Evolutionary conservation across 1,284 basidiomycete genomes (phyloP), one percentile per base, ranked within the genome.

Genomic region (Calocybe gambosa): DNA sequence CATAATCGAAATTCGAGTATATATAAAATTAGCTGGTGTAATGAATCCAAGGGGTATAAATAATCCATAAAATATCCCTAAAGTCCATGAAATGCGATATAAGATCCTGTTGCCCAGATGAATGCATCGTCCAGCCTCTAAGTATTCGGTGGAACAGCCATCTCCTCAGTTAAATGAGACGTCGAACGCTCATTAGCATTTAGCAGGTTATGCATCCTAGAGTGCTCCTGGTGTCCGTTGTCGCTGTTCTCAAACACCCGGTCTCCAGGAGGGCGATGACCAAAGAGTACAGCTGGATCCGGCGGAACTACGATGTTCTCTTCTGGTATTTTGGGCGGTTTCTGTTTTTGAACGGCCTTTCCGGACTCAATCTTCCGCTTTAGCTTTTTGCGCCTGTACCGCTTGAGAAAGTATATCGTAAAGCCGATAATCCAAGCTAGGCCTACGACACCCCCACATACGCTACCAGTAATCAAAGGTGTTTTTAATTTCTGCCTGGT

Each of bases 391-490:
- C 67, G 62, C 43, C 61, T 63, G 47, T 62, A 67, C 26, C 71
- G 62, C 56, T 69, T 74, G 50, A 58, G 57, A 60, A 71, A 72
- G 61, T 71, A 75, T 46, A 70, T 65, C 44, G 65, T 55, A 62
- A 73, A 65, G 50, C 74, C 69, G 49, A 75, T 65, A 26, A 68
- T 63, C 76, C 79, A 83, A 9, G 74, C 75, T 39, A 76, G 45
- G 44, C 67, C 65, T 50, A 83, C 66, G 23, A 73, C 60, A 9
- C 70, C 67, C 31, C 80, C 80, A 42, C 78, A 78, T 50, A 82
- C 68, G 43, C 69, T 69, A 23, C 80, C 82, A n/a, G 82, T 76
- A 48, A 84, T 72, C 45, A 81, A 73, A 28, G 82, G 82, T 2
- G 80, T 84, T 54, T 75, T 71, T 1, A 77, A 72, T 44, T 72